Percentiles rank a stretch among this genome's conserved stretches.
Conservation (phyloP, 805 yeast species). For the Myxozyma udenii region DNA sequence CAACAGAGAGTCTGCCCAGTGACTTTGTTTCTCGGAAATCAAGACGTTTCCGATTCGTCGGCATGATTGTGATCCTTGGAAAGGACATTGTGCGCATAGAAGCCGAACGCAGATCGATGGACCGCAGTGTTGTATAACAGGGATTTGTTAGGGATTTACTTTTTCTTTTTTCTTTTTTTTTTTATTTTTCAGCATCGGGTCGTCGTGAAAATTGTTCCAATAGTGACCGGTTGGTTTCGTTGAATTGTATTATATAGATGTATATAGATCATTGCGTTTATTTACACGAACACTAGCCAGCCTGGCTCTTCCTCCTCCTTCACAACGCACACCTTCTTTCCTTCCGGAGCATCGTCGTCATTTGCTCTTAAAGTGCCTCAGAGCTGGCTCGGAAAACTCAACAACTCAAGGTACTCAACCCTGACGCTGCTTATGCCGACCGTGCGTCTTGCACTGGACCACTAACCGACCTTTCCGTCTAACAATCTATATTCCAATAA, state of each 20-base stretch:
- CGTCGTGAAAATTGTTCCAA: not conserved
- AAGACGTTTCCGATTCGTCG: slow-evolving; percentile 22
- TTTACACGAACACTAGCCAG: too few relatives aligned
- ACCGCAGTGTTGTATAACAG: not conserved
- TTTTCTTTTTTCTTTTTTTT: not conserved
- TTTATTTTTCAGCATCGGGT: not conserved
- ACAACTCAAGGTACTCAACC: too few relatives aligned
- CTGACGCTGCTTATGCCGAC: slow-evolving; percentile 89
- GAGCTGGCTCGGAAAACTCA: too few relatives aligned
- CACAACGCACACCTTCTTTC: too few relatives aligned
- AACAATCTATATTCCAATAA: slow-evolving; percentile 56
- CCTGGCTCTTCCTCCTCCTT: too few relatives aligned
- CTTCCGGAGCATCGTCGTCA: too few relatives aligned
- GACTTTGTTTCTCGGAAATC: slow-evolving; percentile 11
- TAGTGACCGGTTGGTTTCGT: too few relatives aligned
- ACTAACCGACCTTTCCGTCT: slow-evolving; percentile 93
- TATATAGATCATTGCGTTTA: too few relatives aligned
- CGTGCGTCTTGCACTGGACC: slow-evolving; percentile 88
- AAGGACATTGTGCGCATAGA: slow-evolving; percentile 23
- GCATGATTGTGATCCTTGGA: slow-evolving; percentile 31
- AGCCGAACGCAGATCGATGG: slow-evolving; percentile 6
- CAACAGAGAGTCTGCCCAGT: slow-evolving; percentile 22
- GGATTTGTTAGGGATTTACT: too few relatives aligned
- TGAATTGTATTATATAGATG: too few relatives aligned
- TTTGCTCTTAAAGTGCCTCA: too few relatives aligned